These are phyloP conservation scores for Kokia cookei DNA, from an alignment of 441 rosid genomes.

Conservation along the genomic window DNA sequence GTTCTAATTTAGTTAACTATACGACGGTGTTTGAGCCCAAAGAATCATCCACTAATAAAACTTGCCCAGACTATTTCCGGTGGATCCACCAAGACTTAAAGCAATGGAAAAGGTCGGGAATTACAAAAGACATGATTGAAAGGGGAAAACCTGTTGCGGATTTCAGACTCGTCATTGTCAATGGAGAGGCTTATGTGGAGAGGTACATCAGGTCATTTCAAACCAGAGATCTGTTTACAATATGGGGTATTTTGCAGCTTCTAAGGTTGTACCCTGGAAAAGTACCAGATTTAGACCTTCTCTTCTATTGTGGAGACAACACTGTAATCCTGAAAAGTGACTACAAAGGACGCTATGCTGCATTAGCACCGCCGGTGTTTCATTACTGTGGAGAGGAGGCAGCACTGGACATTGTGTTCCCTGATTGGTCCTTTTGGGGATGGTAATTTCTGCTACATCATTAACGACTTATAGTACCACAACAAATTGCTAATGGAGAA, in stretches of 20 bases:
- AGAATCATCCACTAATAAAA: not conserved
- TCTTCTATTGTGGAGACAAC: slow-evolving; percentile 44
- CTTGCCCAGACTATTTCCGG: slow-evolving; percentile 51
- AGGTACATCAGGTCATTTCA: slow-evolving; percentile 32
- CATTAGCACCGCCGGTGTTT: slow-evolving; percentile 39
- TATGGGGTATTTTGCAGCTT: slow-evolving; percentile 62
- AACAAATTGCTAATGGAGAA: not conserved
- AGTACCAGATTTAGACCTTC: slow-evolving; percentile 51
- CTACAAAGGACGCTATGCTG: slow-evolving; percentile 15
- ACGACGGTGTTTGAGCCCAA: not conserved
- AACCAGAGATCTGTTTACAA: slow-evolving; percentile 37
- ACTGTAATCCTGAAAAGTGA: slow-evolving; percentile 21
- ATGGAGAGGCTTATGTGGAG: slow-evolving; percentile 46
- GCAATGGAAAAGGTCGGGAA: slow-evolving; percentile 48
- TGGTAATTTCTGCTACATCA: slow-evolving; percentile 26
- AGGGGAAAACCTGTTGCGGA: slow-evolving; percentile 29
- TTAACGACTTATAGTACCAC: too few relatives aligned
- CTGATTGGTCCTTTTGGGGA: slow-evolving; percentile 75
- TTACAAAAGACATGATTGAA: slow-evolving; percentile 39
- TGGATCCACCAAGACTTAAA: slow-evolving; percentile 59
- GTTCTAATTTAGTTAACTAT: not conserved
- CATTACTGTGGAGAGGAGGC: slow-evolving; percentile 37
- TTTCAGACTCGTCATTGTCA: slow-evolving; percentile 35
- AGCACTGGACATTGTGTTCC: slow-evolving; percentile 45
- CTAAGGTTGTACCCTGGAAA: slow-evolving; percentile 43